Evolutionary conservation across 2,329 filamentous ascomycete genomes (phyloP), one percentile per base, ranked within the genome.

Genomic region (Lizonia empirigonia): DNA sequence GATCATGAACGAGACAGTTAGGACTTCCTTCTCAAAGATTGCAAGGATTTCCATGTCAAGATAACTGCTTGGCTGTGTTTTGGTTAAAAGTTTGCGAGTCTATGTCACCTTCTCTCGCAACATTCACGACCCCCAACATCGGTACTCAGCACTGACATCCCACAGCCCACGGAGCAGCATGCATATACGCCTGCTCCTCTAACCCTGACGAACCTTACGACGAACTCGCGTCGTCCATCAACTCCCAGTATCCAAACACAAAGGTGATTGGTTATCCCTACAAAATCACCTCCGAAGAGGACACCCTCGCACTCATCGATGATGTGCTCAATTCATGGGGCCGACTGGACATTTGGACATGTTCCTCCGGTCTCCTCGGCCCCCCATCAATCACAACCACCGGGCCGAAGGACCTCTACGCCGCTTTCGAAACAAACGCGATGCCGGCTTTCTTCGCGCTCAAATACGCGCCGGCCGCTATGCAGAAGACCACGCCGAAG

Each of bases 401-500:
- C 2, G 82, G 80, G 0, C 81, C 83, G 0, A 70, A 73, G 9
- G 82, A 84, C 60, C 72, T 86, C 12, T 77, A 80, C 63, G 79
- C 78, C 37, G 81, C 80, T 54, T 85, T 86, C 65, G 82, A 85
- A 62, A 80, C 82, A 2, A 85, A 86, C 62, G 78, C 77, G 30
- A 78, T 86, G 70, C 82, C 82, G 6, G 83, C 84, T 2, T 86
- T 87, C 74, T 85, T 85, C 59, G 84, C 83, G 1, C 75, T 86
- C 55, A 86, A 86, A 65, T 85, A 86, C 60, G 83, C 82, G 0
- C 83, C 84, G 0, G 79, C 82, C 2, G 84, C 85, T 1, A 86
- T 87, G 84, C 77, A 73, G 15, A 86, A 86, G 65, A 78, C 80
- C 6, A 80, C 80, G 0, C 75, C 78, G 0, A 80, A 81, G 55